phyloP scores from a whole-genome alignment of 176 grass and related monocot genomes.

The Zizania latifolia region DNA sequence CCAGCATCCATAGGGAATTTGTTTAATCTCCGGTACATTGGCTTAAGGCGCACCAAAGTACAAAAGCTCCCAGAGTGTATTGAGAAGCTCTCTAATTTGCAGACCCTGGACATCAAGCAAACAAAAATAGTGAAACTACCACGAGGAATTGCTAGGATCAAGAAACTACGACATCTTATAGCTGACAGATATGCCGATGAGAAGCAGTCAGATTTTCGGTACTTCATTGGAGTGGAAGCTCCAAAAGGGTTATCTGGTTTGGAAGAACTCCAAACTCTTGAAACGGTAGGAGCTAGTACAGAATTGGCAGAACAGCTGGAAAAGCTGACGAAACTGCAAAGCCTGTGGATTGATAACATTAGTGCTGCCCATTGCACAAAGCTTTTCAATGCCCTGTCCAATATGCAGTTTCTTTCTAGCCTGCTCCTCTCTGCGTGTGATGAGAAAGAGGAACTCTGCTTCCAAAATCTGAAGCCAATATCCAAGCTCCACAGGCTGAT shows the following conservation, averaged over 20 bases:
- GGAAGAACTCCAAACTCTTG: conserved; percentile 9
- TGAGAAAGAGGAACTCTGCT: conserved; percentile 10
- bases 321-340: too few relatives aligned
- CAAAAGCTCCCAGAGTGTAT: too few relatives aligned
- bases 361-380: too few relatives aligned
- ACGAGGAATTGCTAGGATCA: background rate
- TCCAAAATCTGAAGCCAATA: background rate
- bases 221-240: too few relatives aligned
- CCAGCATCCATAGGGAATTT: background rate
- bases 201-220: background rate
- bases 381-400: too few relatives aligned
- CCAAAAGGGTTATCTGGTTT: background rate
- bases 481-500: background rate
- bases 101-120: background rate
- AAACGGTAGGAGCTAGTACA: background rate
- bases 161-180: background rate
- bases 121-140: background rate
- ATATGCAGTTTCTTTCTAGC: conserved; percentile 16
- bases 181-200: background rate
- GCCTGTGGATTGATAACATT: too few relatives aligned
- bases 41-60: too few relatives aligned
- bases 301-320: background rate
- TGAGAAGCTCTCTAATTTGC: background rate
- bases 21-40: too few relatives aligned
- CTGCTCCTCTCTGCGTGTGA: conserved; percentile 21